Base-by-base conservation (phyloP, 768 basidiomycete species). In the Arthromyces matolae region DNA sequence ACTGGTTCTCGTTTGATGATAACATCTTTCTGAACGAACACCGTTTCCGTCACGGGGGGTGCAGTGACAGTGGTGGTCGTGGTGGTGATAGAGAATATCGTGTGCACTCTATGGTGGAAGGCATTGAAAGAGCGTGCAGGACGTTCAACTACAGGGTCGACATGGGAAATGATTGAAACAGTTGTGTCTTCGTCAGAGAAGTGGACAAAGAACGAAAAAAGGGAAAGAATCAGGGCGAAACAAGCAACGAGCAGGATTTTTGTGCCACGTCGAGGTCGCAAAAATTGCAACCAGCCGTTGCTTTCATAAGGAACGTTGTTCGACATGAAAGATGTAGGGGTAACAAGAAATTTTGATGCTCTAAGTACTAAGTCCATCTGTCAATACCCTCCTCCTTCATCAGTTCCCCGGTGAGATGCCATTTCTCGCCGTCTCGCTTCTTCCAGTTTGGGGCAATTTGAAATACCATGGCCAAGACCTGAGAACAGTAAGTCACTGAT, bases 371-470 rank as follows among this genome's bases (percentile, higher is more conserved):
- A 13, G 33, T 34, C 31, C 9, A 27, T 35, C 20, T 35, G 7
- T 55, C 40, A 66, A 38, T 63, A 64, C 13, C 78, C 76, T 12
- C 86, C 89, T 39, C 80, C 84, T 34, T 75, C 81, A 41, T 89
- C 81, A n/a, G 72, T 71, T 39, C 78, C 78, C 34, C 91, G 72
- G 60, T 95, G 92, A 19, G 88, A 83, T 9, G 93, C 93, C 80
- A 94, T 86, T 65, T 89, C 87, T 58, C 96, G 71, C 42, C 94
- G 75, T 61, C 96, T 92, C 0, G 84, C 79, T 56, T 99, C 96
- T 67, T 97, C 94, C 53, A 96, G 72, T 67, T 98, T 99, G 16
- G 96, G 96, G 61, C 96, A 99, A 60, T 94, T 94, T 7, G 86
- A 84, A 46, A 98, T 89, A 19, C 82, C 84, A 58, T 99, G 96